These are phyloP conservation scores for Tilletiopsis washingtonensis DNA, from an alignment of 1,284 basidiomycete genomes.

Conservation along the genomic window DNA sequence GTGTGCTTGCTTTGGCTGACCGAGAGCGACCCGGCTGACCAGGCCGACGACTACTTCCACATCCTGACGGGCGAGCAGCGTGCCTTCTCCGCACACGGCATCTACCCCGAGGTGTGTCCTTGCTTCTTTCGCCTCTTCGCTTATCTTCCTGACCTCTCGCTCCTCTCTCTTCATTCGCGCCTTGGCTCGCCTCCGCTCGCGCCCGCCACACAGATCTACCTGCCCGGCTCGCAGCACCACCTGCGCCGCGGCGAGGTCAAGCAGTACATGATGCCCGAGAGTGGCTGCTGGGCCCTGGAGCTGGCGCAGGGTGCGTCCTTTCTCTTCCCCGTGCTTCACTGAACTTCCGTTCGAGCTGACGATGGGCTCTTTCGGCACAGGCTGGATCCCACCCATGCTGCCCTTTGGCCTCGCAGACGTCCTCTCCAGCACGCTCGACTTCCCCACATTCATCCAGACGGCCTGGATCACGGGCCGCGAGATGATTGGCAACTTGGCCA, in stretches of 20 bases:
- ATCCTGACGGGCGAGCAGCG: constrained; percentile 88
- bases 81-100: constrained; percentile 72
- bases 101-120: constrained; percentile 62
- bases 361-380: no score
- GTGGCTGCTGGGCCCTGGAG: constrained; percentile 81
- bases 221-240: constrained; percentile 73
- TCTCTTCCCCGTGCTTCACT: not conserved
- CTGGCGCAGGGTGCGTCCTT: constrained; percentile 68
- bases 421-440: constrained; percentile 78
- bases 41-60: constrained; percentile 92
- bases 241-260: constrained; percentile 74
- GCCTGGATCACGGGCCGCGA: constrained; percentile 60
- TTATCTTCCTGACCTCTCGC: not conserved
- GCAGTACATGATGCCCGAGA: constrained; percentile 95
- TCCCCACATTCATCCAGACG: constrained; percentile 74
- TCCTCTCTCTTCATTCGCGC: not conserved
- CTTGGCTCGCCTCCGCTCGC: no score
- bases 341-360: constrained; percentile 40
- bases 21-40: not conserved
- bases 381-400: constrained; percentile 51
- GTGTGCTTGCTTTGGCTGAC: not conserved
- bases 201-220: constrained; percentile 58
- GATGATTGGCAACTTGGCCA: constrained; percentile 39
- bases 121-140: constrained; percentile 1
- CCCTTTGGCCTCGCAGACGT: constrained; percentile 86